Base-by-base conservation (phyloP, 2,329 filamentous ascomycete species). In the Diaporthe australafricana region DNA sequence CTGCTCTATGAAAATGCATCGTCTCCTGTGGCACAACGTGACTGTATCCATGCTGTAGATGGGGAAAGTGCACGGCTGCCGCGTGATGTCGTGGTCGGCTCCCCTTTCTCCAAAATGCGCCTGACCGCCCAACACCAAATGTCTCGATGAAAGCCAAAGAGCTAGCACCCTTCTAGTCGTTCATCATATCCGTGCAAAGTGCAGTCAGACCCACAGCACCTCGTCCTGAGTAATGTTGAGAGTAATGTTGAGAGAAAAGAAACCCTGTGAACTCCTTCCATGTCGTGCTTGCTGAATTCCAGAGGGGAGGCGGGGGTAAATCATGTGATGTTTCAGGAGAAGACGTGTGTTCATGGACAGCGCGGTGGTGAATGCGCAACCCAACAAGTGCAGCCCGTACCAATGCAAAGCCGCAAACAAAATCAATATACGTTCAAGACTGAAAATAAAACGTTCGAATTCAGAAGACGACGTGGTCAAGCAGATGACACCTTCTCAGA, bases 1-100 rank as follows among this genome's bases (percentile, higher is more conserved):
- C 60, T 73, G 48, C 47, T 65, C 71, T 70, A 57, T 71, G 55
- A 71, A 71, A 73, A 73, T 71, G 71, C 62, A 47, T 71, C 68
- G 62, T 70, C 62, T 65, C 53, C 53, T 45, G 40, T 52, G 60
- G 38, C 66, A 53, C 62, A 56, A 27, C 55, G 68, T 40, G 20
- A 48, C 30, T 16, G 38, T 35, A 52, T 47, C 60, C 68, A 67
- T n/a, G 50, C 45, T 20, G 45, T 50, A 63, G 42, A 63, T 63
- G 60, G 42, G 27, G 38, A 20, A 30, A 55, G 35, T 52, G 38
- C 32, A 52, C 65, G 62, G 62, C 22, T 47, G 27, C 42, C 48
- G 65, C 42, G 45, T 69, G 65, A 52, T 32, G 48, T 48, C 35
- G 55, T 62, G 20, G 22, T 35, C 27, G 55, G 27, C 65, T 63